Conservation (phyloP, 2,329 filamentous ascomycete genomes). For the Fusarium sp. region DNA sequence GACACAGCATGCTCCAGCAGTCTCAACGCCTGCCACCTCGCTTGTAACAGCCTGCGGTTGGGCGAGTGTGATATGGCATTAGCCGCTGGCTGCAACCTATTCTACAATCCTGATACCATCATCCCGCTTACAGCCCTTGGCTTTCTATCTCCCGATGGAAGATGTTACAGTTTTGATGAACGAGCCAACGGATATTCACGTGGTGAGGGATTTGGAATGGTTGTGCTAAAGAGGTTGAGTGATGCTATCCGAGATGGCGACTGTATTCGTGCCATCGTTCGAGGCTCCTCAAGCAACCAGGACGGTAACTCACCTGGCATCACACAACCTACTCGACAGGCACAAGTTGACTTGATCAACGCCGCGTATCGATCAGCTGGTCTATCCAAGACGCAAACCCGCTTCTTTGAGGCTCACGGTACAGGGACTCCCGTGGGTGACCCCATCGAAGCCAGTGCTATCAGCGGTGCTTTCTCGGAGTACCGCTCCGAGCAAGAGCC, state of each 20-base stretch:
- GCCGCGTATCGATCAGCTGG: background rate
- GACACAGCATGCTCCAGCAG: conserved; percentile 1
- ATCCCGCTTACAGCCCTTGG: background rate
- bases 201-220: background rate
- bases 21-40: background rate
- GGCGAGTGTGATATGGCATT: conserved; percentile 5
- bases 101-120: conserved; percentile 2
- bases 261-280: background rate
- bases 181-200: background rate
- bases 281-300: background rate
- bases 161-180: background rate
- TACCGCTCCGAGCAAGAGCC: background rate
- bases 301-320: background rate
- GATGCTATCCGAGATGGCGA: background rate
- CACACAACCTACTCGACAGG: background rate
- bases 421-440: background rate
- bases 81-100: background rate
- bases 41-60: background rate
- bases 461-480: background rate
- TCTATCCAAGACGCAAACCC: background rate
- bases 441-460: conserved; percentile 1
- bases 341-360: background rate
- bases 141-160: background rate
- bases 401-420: background rate
- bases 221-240: background rate